phyloP scores from a whole-genome alignment of 495 filamentous ascomycete genomes.

The Penicillium argentinense region DNA sequence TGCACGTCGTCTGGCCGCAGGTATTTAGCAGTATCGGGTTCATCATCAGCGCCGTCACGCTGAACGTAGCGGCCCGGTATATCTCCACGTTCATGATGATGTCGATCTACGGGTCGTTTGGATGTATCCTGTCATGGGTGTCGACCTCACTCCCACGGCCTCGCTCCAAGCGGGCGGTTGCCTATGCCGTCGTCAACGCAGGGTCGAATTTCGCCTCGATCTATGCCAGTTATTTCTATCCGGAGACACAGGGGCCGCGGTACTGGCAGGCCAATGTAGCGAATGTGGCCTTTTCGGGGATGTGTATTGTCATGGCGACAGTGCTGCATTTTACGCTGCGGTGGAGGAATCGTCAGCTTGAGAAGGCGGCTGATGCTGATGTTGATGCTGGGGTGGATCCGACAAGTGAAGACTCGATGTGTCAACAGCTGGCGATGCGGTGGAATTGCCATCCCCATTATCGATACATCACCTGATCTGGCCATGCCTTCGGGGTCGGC shows the following conservation, averaged over 20 bases:
- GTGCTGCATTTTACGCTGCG: conserved; percentile 3
- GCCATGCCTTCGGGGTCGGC: no score
- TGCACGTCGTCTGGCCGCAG: conserved; percentile 40
- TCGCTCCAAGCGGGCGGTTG: conserved; percentile 44
- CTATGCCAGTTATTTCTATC: conserved; percentile 46
- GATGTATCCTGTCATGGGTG: conserved; percentile 45
- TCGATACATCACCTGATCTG: conserved; percentile 12
- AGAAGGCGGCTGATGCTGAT: conserved; percentile 8
- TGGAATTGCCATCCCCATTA: conserved; percentile 14
- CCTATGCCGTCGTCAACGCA: conserved; percentile 41
- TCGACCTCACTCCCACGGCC: conserved; percentile 43
- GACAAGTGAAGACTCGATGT: background rate
- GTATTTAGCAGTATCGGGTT: conserved; percentile 38
- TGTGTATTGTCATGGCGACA: conserved; percentile 13
- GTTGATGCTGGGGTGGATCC: conserved; percentile 5
- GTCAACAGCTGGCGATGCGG: conserved; percentile 3
- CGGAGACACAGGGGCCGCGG: conserved; percentile 4
- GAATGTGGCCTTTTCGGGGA: conserved; percentile 13
- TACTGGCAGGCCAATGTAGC: conserved; percentile 19
- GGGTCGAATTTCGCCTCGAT: conserved; percentile 38
- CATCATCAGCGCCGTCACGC: conserved; percentile 38
- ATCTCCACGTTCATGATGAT: conserved; percentile 46
- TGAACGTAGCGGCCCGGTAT: conserved; percentile 37
- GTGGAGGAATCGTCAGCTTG: conserved; percentile 6
- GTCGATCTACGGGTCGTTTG: conserved; percentile 41